These are phyloP conservation scores for Telfairia occidentalis DNA, from an alignment of 331 rosid species.

Conservation along the genomic window DNA sequence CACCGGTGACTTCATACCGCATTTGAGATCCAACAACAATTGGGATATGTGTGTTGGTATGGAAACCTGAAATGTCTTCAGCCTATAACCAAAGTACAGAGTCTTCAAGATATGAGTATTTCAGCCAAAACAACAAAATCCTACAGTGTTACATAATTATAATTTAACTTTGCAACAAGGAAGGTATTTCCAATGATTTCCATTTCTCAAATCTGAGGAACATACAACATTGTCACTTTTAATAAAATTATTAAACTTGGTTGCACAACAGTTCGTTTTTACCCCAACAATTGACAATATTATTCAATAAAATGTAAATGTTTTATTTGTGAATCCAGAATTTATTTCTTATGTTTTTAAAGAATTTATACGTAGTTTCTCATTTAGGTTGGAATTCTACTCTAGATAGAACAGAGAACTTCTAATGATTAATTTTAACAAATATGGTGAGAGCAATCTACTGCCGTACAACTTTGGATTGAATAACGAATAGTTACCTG, in stretches of 20 bases:
- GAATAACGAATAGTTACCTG: constrained; percentile 37
- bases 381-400: background rate
- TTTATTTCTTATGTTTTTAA: background rate
- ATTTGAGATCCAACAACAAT: constrained; percentile 70
- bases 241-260: background rate
- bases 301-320: background rate
- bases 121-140: background rate
- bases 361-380: background rate
- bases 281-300: background rate
- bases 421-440: background rate
- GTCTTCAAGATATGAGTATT: background rate
- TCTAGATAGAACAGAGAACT: background rate
- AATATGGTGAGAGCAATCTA: background rate
- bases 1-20: constrained; percentile 84
- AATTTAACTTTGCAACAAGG: background rate
- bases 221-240: background rate
- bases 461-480: background rate
- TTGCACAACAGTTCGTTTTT: background rate
- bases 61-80: constrained; percentile 54
- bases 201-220: background rate
- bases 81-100: constrained; percentile 35
- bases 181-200: background rate
- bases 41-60: constrained; percentile 82
- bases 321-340: background rate
- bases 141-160: background rate